Percentiles rank a stretch among this genome's conserved stretches.
These are phyloP conservation scores for Cylindrodendrum hubeiense DNA, from an alignment of 2,329 filamentous ascomycete genomes.

Conservation along the genomic window DNA sequence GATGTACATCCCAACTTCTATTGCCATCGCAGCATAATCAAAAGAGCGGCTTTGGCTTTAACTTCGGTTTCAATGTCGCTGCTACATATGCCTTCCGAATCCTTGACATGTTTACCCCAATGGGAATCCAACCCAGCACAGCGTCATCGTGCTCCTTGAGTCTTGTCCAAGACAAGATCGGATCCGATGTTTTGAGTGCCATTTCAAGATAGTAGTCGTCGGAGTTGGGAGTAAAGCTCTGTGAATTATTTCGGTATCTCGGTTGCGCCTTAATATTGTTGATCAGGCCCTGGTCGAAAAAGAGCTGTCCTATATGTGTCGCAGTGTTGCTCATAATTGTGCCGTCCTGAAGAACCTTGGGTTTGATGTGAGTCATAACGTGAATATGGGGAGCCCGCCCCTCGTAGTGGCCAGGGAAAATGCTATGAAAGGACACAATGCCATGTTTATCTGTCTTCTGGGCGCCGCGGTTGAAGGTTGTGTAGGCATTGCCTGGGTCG, in stretches of 20 bases:
- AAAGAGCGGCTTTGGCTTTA: too few relatives aligned
- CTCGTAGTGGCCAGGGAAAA: constrained; percentile 53
- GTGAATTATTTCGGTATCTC: constrained; percentile 58
- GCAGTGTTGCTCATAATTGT: constrained; percentile 60
- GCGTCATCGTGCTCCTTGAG: constrained; percentile 1
- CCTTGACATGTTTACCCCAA: constrained; percentile 23
- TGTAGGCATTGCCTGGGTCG: constrained; percentile 43
- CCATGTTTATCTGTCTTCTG: constrained; percentile 50
- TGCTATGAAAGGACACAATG: constrained; percentile 48
- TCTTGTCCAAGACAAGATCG: constrained; percentile 14
- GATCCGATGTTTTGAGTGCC: constrained; percentile 1
- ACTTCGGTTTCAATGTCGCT: too few relatives aligned
- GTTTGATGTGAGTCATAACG: constrained; percentile 42
- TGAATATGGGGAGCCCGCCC: constrained; percentile 53
- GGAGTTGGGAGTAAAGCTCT: constrained; percentile 58
- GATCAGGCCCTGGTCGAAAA: constrained; percentile 68
- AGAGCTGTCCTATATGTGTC: constrained; percentile 69
- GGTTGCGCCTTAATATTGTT: constrained; percentile 56
- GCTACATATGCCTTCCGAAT: too few relatives aligned
- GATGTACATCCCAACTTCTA: too few relatives aligned
- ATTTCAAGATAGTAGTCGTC: constrained; percentile 52
- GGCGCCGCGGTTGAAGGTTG: constrained; percentile 49
- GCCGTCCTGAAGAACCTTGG: constrained; percentile 56
- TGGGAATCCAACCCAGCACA: constrained; percentile 17
- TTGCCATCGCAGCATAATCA: too few relatives aligned